Conservation (phyloP, 495 filamentous ascomycete species). For the Talaromyces ruber region DNA sequence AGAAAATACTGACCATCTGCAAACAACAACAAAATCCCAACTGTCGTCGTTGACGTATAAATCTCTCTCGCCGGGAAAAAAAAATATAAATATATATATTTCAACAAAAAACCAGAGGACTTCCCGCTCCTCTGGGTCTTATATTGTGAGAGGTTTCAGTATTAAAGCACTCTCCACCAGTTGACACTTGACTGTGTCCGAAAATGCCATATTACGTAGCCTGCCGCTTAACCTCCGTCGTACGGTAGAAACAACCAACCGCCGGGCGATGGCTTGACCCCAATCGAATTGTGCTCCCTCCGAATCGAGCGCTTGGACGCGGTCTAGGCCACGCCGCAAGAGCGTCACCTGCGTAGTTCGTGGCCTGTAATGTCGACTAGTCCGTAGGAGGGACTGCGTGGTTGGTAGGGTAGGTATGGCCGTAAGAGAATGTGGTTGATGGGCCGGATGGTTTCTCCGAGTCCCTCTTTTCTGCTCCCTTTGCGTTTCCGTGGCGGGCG, state of each 20-base stretch:
- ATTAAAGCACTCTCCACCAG: not conserved
- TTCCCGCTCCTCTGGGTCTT: not conserved
- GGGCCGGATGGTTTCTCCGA: not conserved
- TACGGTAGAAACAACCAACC: not conserved
- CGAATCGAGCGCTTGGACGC: not conserved
- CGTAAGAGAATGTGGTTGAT: not conserved
- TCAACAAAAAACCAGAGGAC: not conserved
- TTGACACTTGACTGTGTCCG: not conserved
- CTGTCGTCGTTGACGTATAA: not conserved
- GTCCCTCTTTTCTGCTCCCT: not conserved
- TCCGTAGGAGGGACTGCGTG: not conserved
- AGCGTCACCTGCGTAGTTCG: not conserved
- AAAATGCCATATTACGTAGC: not conserved
- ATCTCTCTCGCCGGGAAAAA: not conserved
- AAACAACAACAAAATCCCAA: not conserved
- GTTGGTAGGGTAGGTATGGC: not conserved
- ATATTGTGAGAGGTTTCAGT: not conserved
- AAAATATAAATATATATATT: no score
- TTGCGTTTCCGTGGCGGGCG: not conserved
- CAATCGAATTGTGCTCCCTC: not conserved
- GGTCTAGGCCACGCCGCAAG: not conserved
- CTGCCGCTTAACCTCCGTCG: not conserved
- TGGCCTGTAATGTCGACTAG: not conserved
- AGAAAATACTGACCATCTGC: not conserved
- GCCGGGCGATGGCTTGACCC: not conserved